phyloP scores from a whole-genome alignment of 164 flowering plant species.

The Nymphaea thermarum region DNA sequence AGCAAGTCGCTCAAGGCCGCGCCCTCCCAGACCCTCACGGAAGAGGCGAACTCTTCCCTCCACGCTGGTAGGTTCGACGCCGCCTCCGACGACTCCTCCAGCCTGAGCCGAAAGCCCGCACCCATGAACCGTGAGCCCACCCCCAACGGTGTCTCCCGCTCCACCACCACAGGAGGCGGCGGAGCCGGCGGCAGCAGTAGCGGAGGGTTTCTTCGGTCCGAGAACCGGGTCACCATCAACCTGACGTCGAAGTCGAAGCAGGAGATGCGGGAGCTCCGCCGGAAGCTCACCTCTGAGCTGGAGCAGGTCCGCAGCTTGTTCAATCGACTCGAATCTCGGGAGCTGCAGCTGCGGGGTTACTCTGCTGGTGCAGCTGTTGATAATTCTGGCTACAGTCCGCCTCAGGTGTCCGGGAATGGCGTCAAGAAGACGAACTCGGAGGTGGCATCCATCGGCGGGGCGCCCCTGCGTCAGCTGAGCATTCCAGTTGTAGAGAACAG shows the following conservation, averaged over 20 bases:
- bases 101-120: slow-evolving; percentile 19
- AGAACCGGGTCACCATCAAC: slow-evolving; percentile 30
- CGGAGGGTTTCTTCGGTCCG: slow-evolving; percentile 12
- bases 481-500: slow-evolving; percentile 43
- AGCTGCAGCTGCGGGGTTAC: slow-evolving; percentile 12
- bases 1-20: slow-evolving; percentile 28
- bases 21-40: slow-evolving; percentile 6
- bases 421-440: slow-evolving; percentile 31
- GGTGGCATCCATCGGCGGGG: slow-evolving; percentile 24
- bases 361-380: slow-evolving; percentile 1
- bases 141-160: slow-evolving; percentile 11
- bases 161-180: too few relatives aligned
- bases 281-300: slow-evolving; percentile 58
- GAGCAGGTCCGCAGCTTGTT: slow-evolving; percentile 47
- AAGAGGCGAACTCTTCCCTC: slow-evolving; percentile 23
- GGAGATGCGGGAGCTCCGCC: slow-evolving; percentile 47
- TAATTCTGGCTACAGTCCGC: slow-evolving; percentile 15
- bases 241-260: slow-evolving; percentile 38
- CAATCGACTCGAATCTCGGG: slow-evolving; percentile 53
- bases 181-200: neutral
- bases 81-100: slow-evolving; percentile 39
- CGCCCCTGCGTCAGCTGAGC: slow-evolving; percentile 41
- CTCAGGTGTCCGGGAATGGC: slow-evolving; percentile 19
- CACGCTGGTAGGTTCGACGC: slow-evolving; percentile 14
- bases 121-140: slow-evolving; percentile 5